A percentile compares a stretch with the other conserved stretches of the same genome.
Conservation (phyloP, 345 rosid species). For the Populus pruinosa region DNA sequence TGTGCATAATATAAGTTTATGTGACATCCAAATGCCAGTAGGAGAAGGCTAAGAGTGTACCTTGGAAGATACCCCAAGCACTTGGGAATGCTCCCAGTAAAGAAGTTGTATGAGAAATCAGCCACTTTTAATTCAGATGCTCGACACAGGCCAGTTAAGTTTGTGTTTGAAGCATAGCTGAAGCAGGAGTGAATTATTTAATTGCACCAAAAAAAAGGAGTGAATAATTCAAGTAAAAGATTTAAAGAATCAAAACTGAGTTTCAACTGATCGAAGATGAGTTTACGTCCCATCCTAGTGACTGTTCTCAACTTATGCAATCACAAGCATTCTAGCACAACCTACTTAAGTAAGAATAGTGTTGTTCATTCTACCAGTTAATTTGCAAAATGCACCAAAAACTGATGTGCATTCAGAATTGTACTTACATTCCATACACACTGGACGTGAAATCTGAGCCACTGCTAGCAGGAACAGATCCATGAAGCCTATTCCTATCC, state of each 20-base stretch:
- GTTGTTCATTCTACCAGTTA: background rate
- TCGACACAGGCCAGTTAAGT: conserved; percentile 66
- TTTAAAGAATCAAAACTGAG: background rate
- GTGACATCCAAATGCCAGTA: background rate
- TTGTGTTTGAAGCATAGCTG: conserved; percentile 66
- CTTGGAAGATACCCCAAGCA: conserved; percentile 78
- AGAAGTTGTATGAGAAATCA: conserved; percentile 85
- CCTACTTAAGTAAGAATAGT: background rate
- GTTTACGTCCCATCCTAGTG: background rate
- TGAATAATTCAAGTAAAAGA: background rate
- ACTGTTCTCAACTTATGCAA: background rate
- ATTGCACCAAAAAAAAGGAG: too few species aligned
- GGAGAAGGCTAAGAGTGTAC: conserved; percentile 32
- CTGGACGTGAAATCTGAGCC: conserved; percentile 27
- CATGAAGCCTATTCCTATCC: conserved; percentile 87
- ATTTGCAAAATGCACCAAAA: background rate
- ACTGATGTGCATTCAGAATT: background rate
- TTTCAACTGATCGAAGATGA: background rate
- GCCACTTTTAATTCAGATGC: conserved; percentile 65
- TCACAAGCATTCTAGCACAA: background rate
- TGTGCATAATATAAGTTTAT: conserved; percentile 6
- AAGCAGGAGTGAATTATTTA: background rate
- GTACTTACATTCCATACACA: conserved; percentile 52
- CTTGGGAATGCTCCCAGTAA: conserved; percentile 78
- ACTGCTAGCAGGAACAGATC: conserved; percentile 60